These are phyloP conservation scores for Phytophthora aleatoria DNA, from an alignment of 352 stramenopile genomes.

Conservation along the genomic window DNA sequence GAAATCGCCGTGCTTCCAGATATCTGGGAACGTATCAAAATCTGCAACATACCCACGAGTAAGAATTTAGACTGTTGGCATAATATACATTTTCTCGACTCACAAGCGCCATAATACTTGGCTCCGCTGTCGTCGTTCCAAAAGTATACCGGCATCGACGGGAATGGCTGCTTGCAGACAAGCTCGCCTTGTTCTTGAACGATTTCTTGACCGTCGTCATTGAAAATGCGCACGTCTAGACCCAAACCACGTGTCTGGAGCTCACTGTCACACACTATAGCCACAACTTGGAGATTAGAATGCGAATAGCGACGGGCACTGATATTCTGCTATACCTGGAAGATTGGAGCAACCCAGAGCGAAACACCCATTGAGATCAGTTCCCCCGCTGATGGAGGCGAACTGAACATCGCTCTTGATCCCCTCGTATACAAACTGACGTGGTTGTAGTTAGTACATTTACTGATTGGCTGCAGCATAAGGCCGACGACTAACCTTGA, in stretches of 20 bases:
- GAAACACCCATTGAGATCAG: slow-evolving; percentile 86
- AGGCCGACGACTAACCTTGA: slow-evolving; percentile 40
- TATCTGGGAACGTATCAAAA: slow-evolving; percentile 76
- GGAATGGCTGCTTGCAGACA: slow-evolving; percentile 80
- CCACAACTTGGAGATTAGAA: not conserved
- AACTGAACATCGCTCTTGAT: slow-evolving; percentile 85
- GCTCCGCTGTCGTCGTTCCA: slow-evolving; percentile 75
- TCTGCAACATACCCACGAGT: slow-evolving; percentile 36
- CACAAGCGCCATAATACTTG: slow-evolving; percentile 56
- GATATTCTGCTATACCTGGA: slow-evolving; percentile 39
- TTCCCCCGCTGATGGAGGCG: slow-evolving; percentile 83
- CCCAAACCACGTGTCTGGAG: slow-evolving; percentile 81
- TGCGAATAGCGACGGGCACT: not conserved
- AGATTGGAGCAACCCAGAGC: slow-evolving; percentile 76
- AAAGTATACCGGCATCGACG: slow-evolving; percentile 85
- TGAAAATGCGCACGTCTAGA: slow-evolving; percentile 78
- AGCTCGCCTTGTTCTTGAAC: slow-evolving; percentile 61
- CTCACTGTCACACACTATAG: slow-evolving; percentile 73
- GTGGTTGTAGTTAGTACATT: not conserved
- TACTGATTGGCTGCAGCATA: too few species aligned
- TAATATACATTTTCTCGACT: not conserved
- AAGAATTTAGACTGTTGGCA: not conserved
- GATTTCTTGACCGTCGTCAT: slow-evolving; percentile 61
- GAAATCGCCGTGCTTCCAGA: slow-evolving; percentile 88
- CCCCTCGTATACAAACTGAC: slow-evolving; percentile 67